Evolutionary conservation across 179 eudicot genomes (phyloP).

Genomic region (Nepenthes alata): DNA sequence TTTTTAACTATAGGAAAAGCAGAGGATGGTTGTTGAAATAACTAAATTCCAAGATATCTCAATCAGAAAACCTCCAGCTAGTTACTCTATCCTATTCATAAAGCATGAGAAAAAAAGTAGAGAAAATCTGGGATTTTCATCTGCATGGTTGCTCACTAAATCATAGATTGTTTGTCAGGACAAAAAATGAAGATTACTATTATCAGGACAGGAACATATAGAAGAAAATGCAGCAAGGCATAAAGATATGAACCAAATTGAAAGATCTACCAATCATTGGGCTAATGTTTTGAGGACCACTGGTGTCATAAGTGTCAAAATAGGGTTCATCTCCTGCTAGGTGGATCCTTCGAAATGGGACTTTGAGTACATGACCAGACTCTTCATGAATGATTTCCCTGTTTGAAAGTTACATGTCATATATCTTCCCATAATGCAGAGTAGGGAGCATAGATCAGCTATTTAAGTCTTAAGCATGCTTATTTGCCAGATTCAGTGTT

Average conservation of each 20-base stretch:
- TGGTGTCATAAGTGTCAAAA: slow-evolving; percentile 91
- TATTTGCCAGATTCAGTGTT: too few species aligned
- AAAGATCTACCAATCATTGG: slow-evolving; percentile 51
- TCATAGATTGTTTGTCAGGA: too few species aligned
- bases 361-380: slow-evolving; percentile 78
- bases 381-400: slow-evolving; percentile 73
- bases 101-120: too few species aligned
- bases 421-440: not conserved
- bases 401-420: slow-evolving; percentile 9
- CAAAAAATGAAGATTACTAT: not conserved
- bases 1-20: too few species aligned
- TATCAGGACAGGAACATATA: not conserved
- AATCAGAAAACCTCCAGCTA: too few species aligned
- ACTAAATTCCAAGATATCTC: too few species aligned
- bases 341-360: slow-evolving; percentile 88
- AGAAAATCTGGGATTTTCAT: too few species aligned
- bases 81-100: too few species aligned
- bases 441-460: not conserved
- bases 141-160: too few species aligned
- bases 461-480: too few species aligned
- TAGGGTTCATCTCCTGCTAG: slow-evolving; percentile 79
- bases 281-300: slow-evolving; percentile 88
- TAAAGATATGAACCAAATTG: not conserved
- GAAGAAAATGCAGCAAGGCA: not conserved
- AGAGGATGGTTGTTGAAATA: too few species aligned